A percentile compares a stretch with the other conserved stretches of the same genome.
Conservation (phyloP, 2,329 filamentous ascomycete genomes). For the Colletotrichum chrysophilum region DNA sequence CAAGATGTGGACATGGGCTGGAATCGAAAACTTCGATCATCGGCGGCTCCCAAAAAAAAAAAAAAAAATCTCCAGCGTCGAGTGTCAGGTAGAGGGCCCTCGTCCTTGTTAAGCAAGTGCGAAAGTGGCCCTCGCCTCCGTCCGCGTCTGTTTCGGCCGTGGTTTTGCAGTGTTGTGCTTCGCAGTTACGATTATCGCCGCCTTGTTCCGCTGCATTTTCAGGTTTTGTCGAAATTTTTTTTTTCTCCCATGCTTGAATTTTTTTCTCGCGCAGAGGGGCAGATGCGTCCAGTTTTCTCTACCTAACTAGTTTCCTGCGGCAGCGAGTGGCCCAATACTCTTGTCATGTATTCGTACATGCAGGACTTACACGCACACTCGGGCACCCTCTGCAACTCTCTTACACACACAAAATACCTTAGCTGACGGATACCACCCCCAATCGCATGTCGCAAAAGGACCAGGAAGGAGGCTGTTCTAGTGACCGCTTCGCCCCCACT, state of each 20-base stretch:
- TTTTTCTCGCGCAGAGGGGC: not conserved
- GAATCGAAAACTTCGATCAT: not conserved
- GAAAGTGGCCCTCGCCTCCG: not conserved
- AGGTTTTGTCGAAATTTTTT: not conserved
- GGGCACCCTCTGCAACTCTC: not conserved
- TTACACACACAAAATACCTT: not conserved
- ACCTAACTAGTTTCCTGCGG: not conserved
- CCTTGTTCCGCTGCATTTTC: not conserved
- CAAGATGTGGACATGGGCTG: not conserved
- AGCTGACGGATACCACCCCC: not conserved
- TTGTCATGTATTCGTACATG: not conserved
- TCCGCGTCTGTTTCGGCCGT: constrained; percentile 6
- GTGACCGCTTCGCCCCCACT: constrained; percentile 19
- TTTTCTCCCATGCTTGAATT: not conserved
- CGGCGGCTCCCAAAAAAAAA: not conserved
- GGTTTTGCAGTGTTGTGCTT: not conserved
- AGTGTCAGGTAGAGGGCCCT: not conserved
- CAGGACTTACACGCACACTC: not conserved
- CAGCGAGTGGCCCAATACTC: not conserved
- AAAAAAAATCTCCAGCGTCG: not conserved
- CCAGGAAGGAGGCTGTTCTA: constrained; percentile 10
- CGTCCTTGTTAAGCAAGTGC: not conserved
- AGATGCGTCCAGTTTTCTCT: not conserved
- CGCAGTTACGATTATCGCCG: constrained; percentile 17
- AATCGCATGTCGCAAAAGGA: not conserved